Percentiles rank a stretch among this genome's conserved stretches.
These are phyloP conservation scores for Leavenworthia alabamica DNA, from an alignment of 345 rosid genomes.

Conservation along the genomic window DNA sequence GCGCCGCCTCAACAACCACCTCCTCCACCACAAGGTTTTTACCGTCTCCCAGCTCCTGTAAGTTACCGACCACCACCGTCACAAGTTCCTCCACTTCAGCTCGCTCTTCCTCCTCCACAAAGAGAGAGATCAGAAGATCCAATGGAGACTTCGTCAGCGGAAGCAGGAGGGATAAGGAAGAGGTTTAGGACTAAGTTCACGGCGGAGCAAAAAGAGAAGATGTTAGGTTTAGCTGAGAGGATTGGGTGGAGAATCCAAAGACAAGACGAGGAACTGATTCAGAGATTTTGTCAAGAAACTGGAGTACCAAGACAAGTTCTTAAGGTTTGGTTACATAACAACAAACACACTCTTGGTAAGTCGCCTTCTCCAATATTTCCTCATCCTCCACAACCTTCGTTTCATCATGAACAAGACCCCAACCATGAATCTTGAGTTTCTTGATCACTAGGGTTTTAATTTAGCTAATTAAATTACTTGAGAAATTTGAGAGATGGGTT, in stretches of 20 bases:
- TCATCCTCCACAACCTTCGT: constrained; percentile 16
- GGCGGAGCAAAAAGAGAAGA: constrained; percentile 67
- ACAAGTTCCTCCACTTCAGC: constrained; percentile 42
- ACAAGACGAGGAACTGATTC: constrained; percentile 62
- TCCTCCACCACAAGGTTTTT: constrained; percentile 40
- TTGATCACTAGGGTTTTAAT: constrained; percentile 22
- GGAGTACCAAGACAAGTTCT: constrained; percentile 67
- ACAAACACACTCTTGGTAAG: constrained; percentile 85
- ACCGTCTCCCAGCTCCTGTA: constrained; percentile 45
- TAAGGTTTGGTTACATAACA: constrained; percentile 89
- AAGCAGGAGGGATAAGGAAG: constrained; percentile 46
- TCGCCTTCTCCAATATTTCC: constrained; percentile 10
- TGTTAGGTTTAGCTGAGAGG: constrained; percentile 63
- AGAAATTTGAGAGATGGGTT: constrained; percentile 5
- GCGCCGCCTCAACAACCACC: constrained; percentile 32
- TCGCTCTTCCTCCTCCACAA: constrained; percentile 35
- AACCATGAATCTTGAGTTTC: constrained; percentile 34
- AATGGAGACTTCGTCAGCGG: constrained; percentile 33
- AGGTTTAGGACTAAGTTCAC: constrained; percentile 66
- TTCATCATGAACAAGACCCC: constrained; percentile 44
- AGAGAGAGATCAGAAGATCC: constrained; percentile 36
- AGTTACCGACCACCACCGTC: constrained; percentile 40
- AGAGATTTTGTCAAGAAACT: constrained; percentile 57
- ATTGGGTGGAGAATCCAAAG: constrained; percentile 79
- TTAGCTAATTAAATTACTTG: constrained; percentile 17